A percentile compares a stretch with the other conserved stretches of the same genome.
These are phyloP conservation scores for Ogataea angusta DNA, from an alignment of 805 yeast genomes.

Conservation along the genomic window DNA sequence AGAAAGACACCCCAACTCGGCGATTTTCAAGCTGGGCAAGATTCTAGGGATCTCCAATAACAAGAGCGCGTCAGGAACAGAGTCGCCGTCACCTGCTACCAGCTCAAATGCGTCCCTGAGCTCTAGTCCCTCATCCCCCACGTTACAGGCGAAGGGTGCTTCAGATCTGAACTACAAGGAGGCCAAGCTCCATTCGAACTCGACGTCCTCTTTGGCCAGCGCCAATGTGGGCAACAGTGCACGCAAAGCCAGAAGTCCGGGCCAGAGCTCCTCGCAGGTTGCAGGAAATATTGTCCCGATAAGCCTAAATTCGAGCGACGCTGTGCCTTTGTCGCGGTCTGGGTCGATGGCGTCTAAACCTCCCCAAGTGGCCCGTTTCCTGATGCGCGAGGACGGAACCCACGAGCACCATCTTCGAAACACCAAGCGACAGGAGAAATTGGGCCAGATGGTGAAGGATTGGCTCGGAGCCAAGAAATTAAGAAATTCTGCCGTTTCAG, in stretches of 20 bases:
- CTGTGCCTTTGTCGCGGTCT: conserved; percentile 15
- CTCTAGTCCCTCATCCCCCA: conserved; percentile 12
- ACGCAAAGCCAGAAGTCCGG: conserved; percentile 4
- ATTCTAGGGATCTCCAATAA: conserved; percentile 21
- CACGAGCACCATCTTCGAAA: conserved; percentile 80
- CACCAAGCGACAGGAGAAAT: conserved; percentile 74
- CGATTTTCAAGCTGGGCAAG: conserved; percentile 25
- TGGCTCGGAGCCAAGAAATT: conserved; percentile 70
- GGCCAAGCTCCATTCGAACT: conserved; percentile 3
- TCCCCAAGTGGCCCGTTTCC: conserved; percentile 42
- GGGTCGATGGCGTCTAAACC: conserved; percentile 15
- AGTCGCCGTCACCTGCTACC: conserved; percentile 8
- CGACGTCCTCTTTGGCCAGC: conserved; percentile 11
- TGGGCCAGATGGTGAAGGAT: conserved; percentile 71
- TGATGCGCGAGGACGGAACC: conserved; percentile 59
- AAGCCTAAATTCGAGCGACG: conserved; percentile 5
- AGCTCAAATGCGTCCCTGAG: conserved; percentile 12
- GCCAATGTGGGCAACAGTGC: conserved; percentile 1
- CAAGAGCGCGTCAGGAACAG: conserved; percentile 1
- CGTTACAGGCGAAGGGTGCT: conserved; percentile 2
- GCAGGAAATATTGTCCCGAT: conserved; percentile 6
- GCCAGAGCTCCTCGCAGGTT: neutral
- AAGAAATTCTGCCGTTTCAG: conserved; percentile 68
- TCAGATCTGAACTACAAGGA: conserved; percentile 4
- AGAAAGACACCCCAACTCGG: conserved; percentile 19